These are phyloP conservation scores for Dipodascus geniculatus DNA, from an alignment of 805 yeast genomes.

Conservation along the genomic window DNA sequence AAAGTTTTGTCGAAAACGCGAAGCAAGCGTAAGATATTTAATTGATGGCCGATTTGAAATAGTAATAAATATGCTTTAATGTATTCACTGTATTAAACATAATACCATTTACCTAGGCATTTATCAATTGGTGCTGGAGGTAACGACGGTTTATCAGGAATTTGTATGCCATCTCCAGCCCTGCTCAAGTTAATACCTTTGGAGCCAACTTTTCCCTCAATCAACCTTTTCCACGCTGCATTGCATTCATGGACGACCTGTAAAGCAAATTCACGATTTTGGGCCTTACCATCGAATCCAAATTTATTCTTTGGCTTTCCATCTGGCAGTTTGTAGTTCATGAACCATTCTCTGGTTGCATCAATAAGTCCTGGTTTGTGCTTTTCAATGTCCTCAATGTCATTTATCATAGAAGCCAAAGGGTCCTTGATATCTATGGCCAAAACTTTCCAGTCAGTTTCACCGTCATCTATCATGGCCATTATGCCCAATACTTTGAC, in stretches of 20 bases:
- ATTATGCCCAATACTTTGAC: conserved; percentile 89
- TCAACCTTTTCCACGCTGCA: conserved; percentile 60
- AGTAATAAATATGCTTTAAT: too few relatives aligned
- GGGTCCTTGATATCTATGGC: conserved; percentile 61
- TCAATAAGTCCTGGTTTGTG: conserved; percentile 61
- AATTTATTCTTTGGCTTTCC: conserved; percentile 68
- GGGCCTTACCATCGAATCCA: conserved; percentile 61
- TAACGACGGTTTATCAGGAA: conserved; percentile 61
- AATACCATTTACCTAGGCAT: conserved; percentile 97
- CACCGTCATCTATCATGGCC: conserved; percentile 95
- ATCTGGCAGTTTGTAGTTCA: conserved; percentile 71
- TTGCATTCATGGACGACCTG: conserved; percentile 51
- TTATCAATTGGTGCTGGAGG: conserved; percentile 93
- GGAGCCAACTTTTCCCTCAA: conserved; percentile 49
- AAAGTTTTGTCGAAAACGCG: conserved; percentile 44
- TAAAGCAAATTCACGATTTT: conserved; percentile 46
- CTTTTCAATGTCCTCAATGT: conserved; percentile 54
- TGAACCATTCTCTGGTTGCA: conserved; percentile 68
- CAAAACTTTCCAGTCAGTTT: conserved; percentile 88
- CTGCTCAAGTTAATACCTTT: conserved; percentile 66
- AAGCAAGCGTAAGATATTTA: conserved; percentile 11
- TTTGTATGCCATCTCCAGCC: conserved; percentile 42
- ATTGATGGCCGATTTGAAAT: too few relatives aligned
- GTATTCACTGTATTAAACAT: conserved; percentile 48
- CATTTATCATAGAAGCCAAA: conserved; percentile 45